Evolutionary conservation across 2,329 filamentous ascomycete species (phyloP), one percentile per base, ranked within the genome.

Genomic region (Diatrype stigma): DNA sequence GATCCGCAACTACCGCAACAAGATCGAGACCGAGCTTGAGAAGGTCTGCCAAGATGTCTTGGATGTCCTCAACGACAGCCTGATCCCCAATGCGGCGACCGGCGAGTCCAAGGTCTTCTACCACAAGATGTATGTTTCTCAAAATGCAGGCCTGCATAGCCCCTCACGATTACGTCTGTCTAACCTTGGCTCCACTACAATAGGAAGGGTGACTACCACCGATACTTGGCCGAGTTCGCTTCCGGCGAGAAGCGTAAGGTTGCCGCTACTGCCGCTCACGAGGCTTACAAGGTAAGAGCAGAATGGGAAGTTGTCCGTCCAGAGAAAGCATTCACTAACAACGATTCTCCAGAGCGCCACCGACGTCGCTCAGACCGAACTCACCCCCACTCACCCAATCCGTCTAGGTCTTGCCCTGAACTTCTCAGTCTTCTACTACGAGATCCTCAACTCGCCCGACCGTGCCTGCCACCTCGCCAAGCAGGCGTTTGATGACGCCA

Each of bases 91-190:
- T 77, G 93, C 93, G 70, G 88, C 94, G 77, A 88, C 90, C 62
- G 93, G 93, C 79, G 93, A 97, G 83, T 96, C 91, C 74, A 97
- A 96, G 86, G 93, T 97, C 72, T 97, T 97, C 78, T 97, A 97
- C 82, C 92, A 96, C 87, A 97, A 97, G 86, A 97, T 97, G 93
- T 96, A 79, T 66, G 89, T 81, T 60, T 53, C 60, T 54, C 21
- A 34, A n/a, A 48, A 17, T 51, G 21, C 22, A 14, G 21, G 6
- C 45, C 51, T 46, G 34, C 5, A 30, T 22, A 16, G 16, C 8
- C 28, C 23, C 42, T 44, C 45, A 28, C 12, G 40, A 50, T 56
- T 52, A 35, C 42, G 47, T 46, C 42, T 51, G n/a, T 45, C 51
- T 53, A 54, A 45, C 37, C 30, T 19, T 21, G 35, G 37, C 48